Conservation (phyloP, 306 rosid species). For the Alnus glutinosa region DNA sequence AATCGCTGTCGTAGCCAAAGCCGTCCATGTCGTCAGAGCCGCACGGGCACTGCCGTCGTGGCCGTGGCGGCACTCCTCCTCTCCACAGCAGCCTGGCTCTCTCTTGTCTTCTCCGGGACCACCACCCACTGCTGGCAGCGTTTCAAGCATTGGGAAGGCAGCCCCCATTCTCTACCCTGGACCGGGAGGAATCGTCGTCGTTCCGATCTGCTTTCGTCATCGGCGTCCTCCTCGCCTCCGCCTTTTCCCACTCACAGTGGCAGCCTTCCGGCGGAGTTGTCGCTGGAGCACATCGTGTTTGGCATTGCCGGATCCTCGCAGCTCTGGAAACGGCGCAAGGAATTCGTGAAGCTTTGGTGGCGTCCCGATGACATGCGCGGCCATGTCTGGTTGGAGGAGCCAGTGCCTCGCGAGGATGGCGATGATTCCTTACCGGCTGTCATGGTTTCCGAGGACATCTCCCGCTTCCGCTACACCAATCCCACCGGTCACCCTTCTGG, state of each 20-base stretch:
- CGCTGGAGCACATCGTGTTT: conserved; percentile 59
- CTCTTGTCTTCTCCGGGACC: conserved; percentile 59
- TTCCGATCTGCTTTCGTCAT: conserved; percentile 19
- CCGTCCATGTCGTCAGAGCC: conserved; percentile 48
- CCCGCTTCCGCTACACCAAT: conserved; percentile 69
- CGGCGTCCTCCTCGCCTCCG: conserved; percentile 6
- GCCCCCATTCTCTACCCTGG: conserved; percentile 38
- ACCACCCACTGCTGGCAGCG: conserved; percentile 46
- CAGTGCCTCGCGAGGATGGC: conserved; percentile 37
- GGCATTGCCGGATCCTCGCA: conserved; percentile 79
- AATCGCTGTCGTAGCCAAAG: conserved; percentile 27
- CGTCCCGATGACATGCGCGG: conserved; percentile 69
- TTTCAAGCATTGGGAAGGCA: conserved; percentile 48
- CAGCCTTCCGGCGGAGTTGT: conserved; percentile 40
- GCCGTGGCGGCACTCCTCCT: conserved; percentile 62
- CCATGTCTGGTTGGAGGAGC: conserved; percentile 77
- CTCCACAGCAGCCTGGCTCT: conserved; percentile 64
- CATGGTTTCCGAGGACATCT: conserved; percentile 68
- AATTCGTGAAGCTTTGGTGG: conserved; percentile 75
- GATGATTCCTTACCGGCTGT: conserved; percentile 57
- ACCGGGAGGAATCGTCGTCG: conserved; percentile 29
- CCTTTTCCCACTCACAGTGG: conserved; percentile 20
- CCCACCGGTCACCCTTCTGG: conserved; percentile 83
- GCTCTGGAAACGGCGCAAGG: conserved; percentile 68
- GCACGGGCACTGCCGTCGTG: conserved; percentile 42